Base-by-base conservation (phyloP, 2,329 filamentous ascomycete species). In the Xylariales sp. region DNA sequence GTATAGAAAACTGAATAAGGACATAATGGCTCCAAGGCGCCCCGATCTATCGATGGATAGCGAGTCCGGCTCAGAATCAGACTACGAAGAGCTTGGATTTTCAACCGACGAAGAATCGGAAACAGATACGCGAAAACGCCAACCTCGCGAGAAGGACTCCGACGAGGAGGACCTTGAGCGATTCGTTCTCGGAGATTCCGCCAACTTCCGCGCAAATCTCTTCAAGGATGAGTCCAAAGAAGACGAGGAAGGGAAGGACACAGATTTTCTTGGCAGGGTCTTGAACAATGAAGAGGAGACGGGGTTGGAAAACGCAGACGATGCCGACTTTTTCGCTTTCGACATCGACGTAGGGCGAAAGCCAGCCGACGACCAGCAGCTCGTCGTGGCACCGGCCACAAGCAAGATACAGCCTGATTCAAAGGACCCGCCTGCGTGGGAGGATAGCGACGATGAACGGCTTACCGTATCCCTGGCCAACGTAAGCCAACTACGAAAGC, bases 361-460 rank as follows among this genome's bases (percentile, higher is more conserved):
- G 0, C 80, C 81, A 28, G 73, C 74, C n/a, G 78, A 75, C 23
- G 75, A 74, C 32, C 74, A 81, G 34, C 74, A 79, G 10, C 71
- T 76, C 23, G 65, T 65, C 10, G 32, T 65, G 52, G 67, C 70
- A 32, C 43, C 73, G 0, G 32, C 48, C 10, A 63, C 76, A 5
- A 77, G 80, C 43, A 59, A 76, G 46, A 67, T 63, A 5, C 69
- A 69, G 9, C 43, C 45, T 28, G 45, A 64, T 14, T 58, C 70
- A 18, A 71, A 72, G 36, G 82, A 86, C 49, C 83, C 83, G 23
- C 85, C 90, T 2, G 92, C 89, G 1, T 99, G 96, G 96, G 90
- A 94, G 73, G 96, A 99, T 78, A 98, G 94, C 79, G 96, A 99
- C 75, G 96, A 99, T 77, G 96, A 98, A 77, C 88, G 93, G 62